A percentile compares a stretch with the other conserved stretches of the same genome.
Conservation (phyloP, 192 early-diverging fungal species). For the Podila verticillata region DNA sequence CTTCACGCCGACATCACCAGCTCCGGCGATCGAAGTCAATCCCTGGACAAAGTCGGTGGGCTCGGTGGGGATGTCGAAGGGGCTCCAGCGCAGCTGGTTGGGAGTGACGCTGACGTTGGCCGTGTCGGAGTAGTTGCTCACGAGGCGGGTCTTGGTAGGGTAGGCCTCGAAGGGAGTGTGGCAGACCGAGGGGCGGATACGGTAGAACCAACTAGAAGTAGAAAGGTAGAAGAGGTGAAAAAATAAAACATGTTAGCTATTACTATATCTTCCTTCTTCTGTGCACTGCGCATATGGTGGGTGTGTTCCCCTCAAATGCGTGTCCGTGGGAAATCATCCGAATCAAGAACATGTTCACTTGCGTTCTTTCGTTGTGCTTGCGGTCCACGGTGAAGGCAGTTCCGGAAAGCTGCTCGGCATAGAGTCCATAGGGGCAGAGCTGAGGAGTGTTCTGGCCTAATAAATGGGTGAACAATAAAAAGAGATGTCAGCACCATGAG, state of each 20-base stretch:
- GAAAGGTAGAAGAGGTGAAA: neutral
- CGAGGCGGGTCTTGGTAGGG: slow-evolving; percentile 48
- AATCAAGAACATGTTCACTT: slow-evolving; percentile 4
- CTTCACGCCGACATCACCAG: slow-evolving; percentile 81
- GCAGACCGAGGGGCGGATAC: slow-evolving; percentile 90
- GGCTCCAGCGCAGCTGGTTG: slow-evolving; percentile 93
- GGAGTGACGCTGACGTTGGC: slow-evolving; percentile 74
- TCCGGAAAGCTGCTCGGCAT: slow-evolving; percentile 95
- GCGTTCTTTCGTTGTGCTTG: slow-evolving; percentile 81
- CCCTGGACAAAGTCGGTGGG: slow-evolving; percentile 86
- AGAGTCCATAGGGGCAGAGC: slow-evolving; percentile 86
- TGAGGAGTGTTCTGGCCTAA: slow-evolving; percentile 93
- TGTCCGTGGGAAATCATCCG: neutral
- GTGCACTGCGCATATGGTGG: neutral
- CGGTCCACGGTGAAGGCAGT: slow-evolving; percentile 90
- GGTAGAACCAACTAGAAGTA: slow-evolving; percentile 87
- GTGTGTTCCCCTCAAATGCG: no score
- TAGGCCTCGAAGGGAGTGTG: slow-evolving; percentile 75
- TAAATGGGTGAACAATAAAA: neutral
- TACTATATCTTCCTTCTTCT: neutral
- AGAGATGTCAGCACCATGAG: neutral
- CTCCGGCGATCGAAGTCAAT: slow-evolving; percentile 84
- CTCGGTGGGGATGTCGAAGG: slow-evolving; percentile 76
- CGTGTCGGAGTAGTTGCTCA: slow-evolving; percentile 66
- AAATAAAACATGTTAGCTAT: neutral